Evolutionary conservation across 192 early-diverging fungal species (phyloP), one percentile per base, ranked within the genome.

Genomic region (Dispira simplex): DNA sequence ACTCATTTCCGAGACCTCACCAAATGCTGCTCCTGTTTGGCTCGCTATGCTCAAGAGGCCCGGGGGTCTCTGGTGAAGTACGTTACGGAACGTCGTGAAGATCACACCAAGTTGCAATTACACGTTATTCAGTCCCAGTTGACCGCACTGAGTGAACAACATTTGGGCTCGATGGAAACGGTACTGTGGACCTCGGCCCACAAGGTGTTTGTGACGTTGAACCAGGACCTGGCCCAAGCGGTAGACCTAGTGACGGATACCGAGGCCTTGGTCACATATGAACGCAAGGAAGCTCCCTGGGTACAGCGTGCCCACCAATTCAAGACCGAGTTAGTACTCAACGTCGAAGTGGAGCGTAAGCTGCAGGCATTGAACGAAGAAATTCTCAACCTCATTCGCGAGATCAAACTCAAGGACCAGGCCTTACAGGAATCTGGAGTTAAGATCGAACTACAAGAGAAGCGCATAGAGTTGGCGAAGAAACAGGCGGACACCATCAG

Each of bases 371-470:
- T 87, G 46, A 81, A 80, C 56, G 88, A 86, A 14, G 90, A 97
- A 59, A 84, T 94, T 43, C 63, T 85, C 52, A 84, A 82, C 44
- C 75, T 97, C 8, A 81, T 89, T 46, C 85, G 85, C 46, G 89
- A 92, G 55, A 70, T 85, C 20, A 90, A 89, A 48, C 27, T 82
- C 63, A 94, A 89, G 78, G 91, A 96, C 63, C 82, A 92, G 78
- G 60, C 73, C 12, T 65, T 91, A 44, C 86, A 89, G 69, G 91
- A 96, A 70, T 71, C 69, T 16, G 65, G 68, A 32, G 80, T 92
- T 57, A 86, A 85, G 69, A 80, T 90, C 5, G 87, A 89, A 49
- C 68, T 91, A 59, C 80, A 92, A n/a, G 90, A 90, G 70, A 90
- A 85, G 70, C 81, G 88, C 27, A 79, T 81, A 54, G 88, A 85